Evolutionary conservation across 805 yeast species (phyloP).

Genomic region (Lipomyces sp.): DNA sequence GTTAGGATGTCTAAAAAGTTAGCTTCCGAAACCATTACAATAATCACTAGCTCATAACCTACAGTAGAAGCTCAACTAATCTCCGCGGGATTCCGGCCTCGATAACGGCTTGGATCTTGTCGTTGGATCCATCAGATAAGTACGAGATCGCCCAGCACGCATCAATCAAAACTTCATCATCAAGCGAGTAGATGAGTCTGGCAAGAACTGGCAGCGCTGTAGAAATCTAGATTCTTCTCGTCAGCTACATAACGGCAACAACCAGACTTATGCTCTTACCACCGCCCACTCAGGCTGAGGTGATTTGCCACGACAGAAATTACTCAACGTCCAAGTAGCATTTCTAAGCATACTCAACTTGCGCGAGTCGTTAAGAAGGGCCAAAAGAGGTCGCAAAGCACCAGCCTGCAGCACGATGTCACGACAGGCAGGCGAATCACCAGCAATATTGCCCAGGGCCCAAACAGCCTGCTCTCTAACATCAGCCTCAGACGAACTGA

Average conservation of each 20-base stretch:
- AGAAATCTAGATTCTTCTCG: slow-evolving; percentile 55
- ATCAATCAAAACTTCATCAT: slow-evolving; percentile 91
- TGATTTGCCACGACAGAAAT: slow-evolving; percentile 92
- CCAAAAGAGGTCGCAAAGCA: slow-evolving; percentile 87
- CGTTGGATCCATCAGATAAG: slow-evolving; percentile 87
- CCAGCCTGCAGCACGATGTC: slow-evolving; percentile 83
- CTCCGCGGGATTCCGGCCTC: slow-evolving; percentile 95
- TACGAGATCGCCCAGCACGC: slow-evolving; percentile 99
- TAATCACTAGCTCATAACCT: slow-evolving; percentile 1
- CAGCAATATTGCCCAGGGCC: slow-evolving; percentile 99
- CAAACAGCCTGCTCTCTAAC: slow-evolving; percentile 98
- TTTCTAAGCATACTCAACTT: slow-evolving; percentile 86
- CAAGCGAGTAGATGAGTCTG: slow-evolving; percentile 85
- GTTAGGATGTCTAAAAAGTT: slow-evolving; percentile 63
- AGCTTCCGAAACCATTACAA: background rate
- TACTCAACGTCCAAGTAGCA: slow-evolving; percentile 97
- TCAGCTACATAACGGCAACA: background rate
- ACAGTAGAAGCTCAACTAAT: slow-evolving; percentile 77
- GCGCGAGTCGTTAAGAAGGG: slow-evolving; percentile 76
- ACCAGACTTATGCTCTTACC: slow-evolving; percentile 15
- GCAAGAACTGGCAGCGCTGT: slow-evolving; percentile 90
- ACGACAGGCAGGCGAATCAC: slow-evolving; percentile 89
- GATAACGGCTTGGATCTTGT: slow-evolving; percentile 94
- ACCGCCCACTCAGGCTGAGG: slow-evolving; percentile 96
- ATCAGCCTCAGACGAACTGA: slow-evolving; percentile 80